Evolutionary conservation across 805 yeast genomes (phyloP).

Genomic region (Saccharomycopsis microspora): DNA sequence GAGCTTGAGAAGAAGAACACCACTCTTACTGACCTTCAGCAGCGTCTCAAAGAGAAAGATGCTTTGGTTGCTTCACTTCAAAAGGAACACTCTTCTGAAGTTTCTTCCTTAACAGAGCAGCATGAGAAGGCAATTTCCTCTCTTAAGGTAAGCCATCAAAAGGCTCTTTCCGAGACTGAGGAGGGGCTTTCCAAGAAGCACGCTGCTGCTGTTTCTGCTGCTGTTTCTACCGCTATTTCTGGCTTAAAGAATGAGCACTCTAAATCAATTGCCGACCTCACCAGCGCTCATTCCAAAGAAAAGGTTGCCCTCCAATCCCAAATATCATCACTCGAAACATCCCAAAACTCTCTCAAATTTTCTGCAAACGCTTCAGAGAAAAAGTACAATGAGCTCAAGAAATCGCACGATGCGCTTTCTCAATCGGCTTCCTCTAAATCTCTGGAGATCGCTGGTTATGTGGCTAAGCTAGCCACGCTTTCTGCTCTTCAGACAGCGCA

Average conservation of each 20-base stretch:
- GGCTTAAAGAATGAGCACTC: neutral
- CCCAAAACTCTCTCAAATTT: conserved; percentile 7
- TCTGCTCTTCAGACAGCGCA: neutral
- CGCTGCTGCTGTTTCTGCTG: neutral
- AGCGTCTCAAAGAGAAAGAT: neutral
- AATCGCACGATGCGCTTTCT: conserved; percentile 1
- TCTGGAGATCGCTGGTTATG: neutral
- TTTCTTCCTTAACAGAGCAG: neutral
- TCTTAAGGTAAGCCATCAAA: neutral
- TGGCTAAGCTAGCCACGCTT: neutral
- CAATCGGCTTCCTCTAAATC: neutral
- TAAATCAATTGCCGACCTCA: neutral
- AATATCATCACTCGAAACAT: conserved; percentile 10
- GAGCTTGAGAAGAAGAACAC: neutral
- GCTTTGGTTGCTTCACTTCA: neutral
- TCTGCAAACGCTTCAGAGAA: conserved; percentile 11
- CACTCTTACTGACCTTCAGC: neutral
- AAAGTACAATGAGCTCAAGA: conserved; percentile 8
- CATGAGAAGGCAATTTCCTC: neutral
- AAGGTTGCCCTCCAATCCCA: neutral
- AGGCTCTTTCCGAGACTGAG: neutral
- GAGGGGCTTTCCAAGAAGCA: neutral
- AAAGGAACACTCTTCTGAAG: neutral
- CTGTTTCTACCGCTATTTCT: neutral
- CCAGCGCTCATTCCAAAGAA: neutral